phyloP scores from a whole-genome alignment of 1,284 basidiomycete genomes.

The Melampsora americana region DNA sequence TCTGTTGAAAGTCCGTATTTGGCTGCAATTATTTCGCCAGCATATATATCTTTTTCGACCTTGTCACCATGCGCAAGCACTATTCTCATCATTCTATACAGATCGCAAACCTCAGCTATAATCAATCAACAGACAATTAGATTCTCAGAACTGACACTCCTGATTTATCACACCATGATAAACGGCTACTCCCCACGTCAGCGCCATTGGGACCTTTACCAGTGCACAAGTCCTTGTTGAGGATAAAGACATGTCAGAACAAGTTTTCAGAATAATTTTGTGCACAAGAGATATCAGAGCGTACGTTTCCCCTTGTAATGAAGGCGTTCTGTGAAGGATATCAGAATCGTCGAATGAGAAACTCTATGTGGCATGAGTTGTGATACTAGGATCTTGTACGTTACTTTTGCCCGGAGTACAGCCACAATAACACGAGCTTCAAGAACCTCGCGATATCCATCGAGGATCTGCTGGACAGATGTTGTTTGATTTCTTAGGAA shows the following conservation, averaged over 20 bases:
- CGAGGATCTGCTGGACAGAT: conserved; percentile 2
- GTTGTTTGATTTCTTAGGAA: neutral
- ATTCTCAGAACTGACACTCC: neutral
- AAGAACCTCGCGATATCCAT: neutral
- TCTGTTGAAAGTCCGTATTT: conserved; percentile 40
- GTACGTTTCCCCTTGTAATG: conserved; percentile 25
- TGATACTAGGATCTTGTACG: neutral
- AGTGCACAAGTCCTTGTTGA: conserved; percentile 21
- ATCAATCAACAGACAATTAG: neutral
- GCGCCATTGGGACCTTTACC: conserved; percentile 30
- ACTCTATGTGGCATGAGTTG: neutral
- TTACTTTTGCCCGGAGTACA: conserved; percentile 32
- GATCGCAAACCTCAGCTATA: neutral
- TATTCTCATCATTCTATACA: conserved; percentile 35
- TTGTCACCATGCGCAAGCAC: conserved; percentile 21
- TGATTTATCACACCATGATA: conserved; percentile 36
- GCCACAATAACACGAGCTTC: conserved; percentile 2
- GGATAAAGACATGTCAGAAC: neutral
- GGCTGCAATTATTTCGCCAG: conserved; percentile 7
- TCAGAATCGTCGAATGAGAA: no score
- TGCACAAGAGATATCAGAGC: neutral
- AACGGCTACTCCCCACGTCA: conserved; percentile 11
- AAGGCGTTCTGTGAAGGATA: conserved; percentile 26
- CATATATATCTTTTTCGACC: conserved; percentile 15
- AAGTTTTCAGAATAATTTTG: neutral